phyloP scores from a whole-genome alignment of 495 filamentous ascomycete species.

The Aeminium ludgeri region DNA sequence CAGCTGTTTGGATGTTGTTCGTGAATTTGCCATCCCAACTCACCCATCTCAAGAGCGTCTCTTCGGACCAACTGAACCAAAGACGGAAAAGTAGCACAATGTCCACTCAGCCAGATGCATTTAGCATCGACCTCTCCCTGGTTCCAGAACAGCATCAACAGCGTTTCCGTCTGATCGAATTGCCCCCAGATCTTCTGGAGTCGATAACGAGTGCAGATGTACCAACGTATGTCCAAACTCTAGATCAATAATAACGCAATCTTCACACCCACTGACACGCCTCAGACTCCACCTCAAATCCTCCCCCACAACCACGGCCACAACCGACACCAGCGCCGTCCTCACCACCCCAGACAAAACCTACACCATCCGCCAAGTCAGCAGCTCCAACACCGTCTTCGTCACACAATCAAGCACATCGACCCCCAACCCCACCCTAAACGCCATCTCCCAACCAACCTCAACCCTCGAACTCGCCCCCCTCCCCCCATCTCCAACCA shows the following conservation, averaged over 20 bases:
- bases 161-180: conserved; percentile 62
- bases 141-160: conserved; percentile 33
- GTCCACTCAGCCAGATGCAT: conserved; percentile 44
- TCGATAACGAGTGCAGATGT: conserved; percentile 29
- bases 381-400: conserved; percentile 76
- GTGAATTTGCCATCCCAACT: no score
- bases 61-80: no score
- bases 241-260: conserved; percentile 15
- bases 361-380: conserved; percentile 73
- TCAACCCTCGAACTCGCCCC: conserved; percentile 49
- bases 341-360: conserved; percentile 53
- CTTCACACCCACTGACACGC: no score
- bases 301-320: conserved; percentile 16
- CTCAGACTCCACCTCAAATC: conserved; percentile 54
- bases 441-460: conserved; percentile 50
- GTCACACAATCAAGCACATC: conserved; percentile 30
- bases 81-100: conserved; percentile 28
- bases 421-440: conserved; percentile 26
- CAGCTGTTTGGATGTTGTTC: no score
- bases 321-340: conserved; percentile 45
- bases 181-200: conserved; percentile 55
- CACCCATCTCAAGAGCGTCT: background rate
- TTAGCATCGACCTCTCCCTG: conserved; percentile 32
- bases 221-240: conserved; percentile 13
- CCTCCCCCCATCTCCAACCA: no score